Percentiles rank a stretch among this genome's conserved stretches.
phyloP scores from a whole-genome alignment of 2,329 filamentous ascomycete genomes.

The Tolypocladium paradoxum region DNA sequence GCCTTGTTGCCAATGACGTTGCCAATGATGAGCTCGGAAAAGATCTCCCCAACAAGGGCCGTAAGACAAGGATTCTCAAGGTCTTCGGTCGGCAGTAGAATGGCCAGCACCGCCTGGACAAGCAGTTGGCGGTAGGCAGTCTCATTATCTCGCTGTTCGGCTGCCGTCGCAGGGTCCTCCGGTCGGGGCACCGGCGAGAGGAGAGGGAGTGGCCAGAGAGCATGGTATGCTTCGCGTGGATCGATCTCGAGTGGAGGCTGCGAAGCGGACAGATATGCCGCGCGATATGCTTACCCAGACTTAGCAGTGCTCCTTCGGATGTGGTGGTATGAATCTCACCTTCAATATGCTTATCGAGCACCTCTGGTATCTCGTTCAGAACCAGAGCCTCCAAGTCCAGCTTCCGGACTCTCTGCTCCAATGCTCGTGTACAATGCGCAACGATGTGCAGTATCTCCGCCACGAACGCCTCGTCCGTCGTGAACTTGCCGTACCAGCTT shows the following conservation, averaged over 20 bases:
- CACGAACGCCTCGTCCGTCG: constrained; percentile 78
- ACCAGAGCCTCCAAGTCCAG: constrained; percentile 75
- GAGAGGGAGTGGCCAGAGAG: constrained; percentile 69
- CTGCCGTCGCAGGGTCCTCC: constrained; percentile 35
- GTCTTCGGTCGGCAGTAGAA: constrained; percentile 86
- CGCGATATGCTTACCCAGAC: constrained; percentile 54
- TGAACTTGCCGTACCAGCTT: constrained; percentile 88
- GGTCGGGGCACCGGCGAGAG: constrained; percentile 63
- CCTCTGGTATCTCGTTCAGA: constrained; percentile 76
- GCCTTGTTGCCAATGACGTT: constrained; percentile 70
- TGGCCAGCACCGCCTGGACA: constrained; percentile 68
- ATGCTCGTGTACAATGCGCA: constrained; percentile 76
- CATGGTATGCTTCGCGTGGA: constrained; percentile 67
- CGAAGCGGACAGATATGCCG: constrained; percentile 47
- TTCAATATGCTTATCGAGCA: constrained; percentile 69
- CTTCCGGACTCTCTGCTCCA: constrained; percentile 76
- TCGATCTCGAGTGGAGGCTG: constrained; percentile 50
- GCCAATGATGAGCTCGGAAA: constrained; percentile 82
- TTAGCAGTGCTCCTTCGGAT: not conserved
- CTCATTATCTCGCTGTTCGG: constrained; percentile 66
- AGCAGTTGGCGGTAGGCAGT: constrained; percentile 75
- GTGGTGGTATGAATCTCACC: constrained; percentile 36
- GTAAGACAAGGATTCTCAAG: constrained; percentile 79
- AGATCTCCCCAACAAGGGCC: constrained; percentile 72
- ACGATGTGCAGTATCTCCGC: constrained; percentile 83